Conservation (phyloP, 2,329 filamentous ascomycete species). For the Rosellinia necatrix region DNA sequence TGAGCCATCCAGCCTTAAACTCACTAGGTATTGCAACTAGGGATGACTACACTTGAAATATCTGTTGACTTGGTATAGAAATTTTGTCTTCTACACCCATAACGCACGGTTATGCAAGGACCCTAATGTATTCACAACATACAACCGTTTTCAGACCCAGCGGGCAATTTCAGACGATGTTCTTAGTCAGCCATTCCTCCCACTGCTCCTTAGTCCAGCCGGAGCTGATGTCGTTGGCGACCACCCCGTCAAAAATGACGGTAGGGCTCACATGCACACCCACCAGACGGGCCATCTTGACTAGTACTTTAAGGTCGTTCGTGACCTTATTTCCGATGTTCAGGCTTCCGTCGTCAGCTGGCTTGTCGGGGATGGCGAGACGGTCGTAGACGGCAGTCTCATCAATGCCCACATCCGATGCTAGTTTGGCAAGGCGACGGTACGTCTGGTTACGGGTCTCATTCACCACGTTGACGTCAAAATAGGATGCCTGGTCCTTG, state of each 20-base stretch:
- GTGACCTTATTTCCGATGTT: conserved; percentile 85
- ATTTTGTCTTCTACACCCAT: too few species aligned
- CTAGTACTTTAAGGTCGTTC: conserved; percentile 79
- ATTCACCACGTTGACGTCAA: conserved; percentile 81
- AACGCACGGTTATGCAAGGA: too few species aligned
- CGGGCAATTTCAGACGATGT: conserved; percentile 51
- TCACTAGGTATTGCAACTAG: too few species aligned
- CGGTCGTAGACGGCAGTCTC: conserved; percentile 71
- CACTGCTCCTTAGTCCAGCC: conserved; percentile 81
- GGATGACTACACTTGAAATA: too few species aligned
- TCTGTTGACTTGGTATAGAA: too few species aligned
- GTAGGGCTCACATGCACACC: conserved; percentile 92
- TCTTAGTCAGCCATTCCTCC: conserved; percentile 77
- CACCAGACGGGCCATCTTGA: conserved; percentile 78
- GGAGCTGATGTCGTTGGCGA: conserved; percentile 78
- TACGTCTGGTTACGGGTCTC: conserved; percentile 88
- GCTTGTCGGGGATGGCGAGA: conserved; percentile 70
- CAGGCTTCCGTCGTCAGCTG: conserved; percentile 67
- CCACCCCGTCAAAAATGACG: conserved; percentile 83
- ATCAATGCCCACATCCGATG: conserved; percentile 68
- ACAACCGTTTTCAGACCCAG: too few species aligned
- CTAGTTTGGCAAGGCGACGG: conserved; percentile 75
- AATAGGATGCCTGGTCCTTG: conserved; percentile 73
- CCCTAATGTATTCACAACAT: too few species aligned
- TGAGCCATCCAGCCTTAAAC: too few species aligned